Percentiles rank a stretch among this genome's conserved stretches.
These are phyloP conservation scores for Hyaloscypha bicolor DNA, from an alignment of 495 filamentous ascomycete species.

Conservation along the genomic window DNA sequence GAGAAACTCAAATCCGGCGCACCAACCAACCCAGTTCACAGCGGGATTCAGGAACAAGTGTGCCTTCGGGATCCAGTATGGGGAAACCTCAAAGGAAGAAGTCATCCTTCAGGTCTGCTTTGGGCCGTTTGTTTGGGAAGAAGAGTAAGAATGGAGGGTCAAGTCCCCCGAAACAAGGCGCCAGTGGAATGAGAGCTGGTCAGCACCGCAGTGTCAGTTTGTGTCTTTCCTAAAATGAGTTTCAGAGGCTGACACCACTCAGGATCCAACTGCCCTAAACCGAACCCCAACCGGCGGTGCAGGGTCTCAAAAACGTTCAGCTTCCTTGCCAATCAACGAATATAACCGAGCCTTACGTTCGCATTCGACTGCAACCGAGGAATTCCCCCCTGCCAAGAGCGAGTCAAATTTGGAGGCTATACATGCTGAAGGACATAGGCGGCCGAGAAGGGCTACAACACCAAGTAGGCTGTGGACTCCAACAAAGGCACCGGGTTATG, in stretches of 20 bases:
- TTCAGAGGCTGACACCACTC: neutral
- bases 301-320: slow-evolving; percentile 46
- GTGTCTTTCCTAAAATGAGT: neutral
- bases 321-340: slow-evolving; percentile 55
- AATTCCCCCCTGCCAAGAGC: slow-evolving; percentile 47
- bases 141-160: slow-evolving; percentile 43
- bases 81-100: slow-evolving; percentile 49
- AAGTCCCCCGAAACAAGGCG: slow-evolving; percentile 25
- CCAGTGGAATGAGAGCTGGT: slow-evolving; percentile 17
- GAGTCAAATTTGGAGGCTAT: slow-evolving; percentile 46
- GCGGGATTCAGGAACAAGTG: slow-evolving; percentile 24
- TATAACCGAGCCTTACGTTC: slow-evolving; percentile 53
- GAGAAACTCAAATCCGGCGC: slow-evolving; percentile 15
- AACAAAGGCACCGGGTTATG: slow-evolving; percentile 34
- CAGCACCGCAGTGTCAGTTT: slow-evolving; percentile 50
- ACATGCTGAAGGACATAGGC: slow-evolving; percentile 41
- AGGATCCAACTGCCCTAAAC: slow-evolving; percentile 48
- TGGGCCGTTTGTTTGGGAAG: slow-evolving; percentile 53
- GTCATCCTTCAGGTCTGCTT: slow-evolving; percentile 48
- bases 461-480: slow-evolving; percentile 31
- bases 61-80: slow-evolving; percentile 19
- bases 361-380: slow-evolving; percentile 45
- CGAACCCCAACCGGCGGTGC: slow-evolving; percentile 25
- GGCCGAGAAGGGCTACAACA: slow-evolving; percentile 40
- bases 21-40: slow-evolving; percentile 10